Evolutionary conservation across 2,329 filamentous ascomycete genomes (phyloP).

Genomic region (Fusarium palustre): DNA sequence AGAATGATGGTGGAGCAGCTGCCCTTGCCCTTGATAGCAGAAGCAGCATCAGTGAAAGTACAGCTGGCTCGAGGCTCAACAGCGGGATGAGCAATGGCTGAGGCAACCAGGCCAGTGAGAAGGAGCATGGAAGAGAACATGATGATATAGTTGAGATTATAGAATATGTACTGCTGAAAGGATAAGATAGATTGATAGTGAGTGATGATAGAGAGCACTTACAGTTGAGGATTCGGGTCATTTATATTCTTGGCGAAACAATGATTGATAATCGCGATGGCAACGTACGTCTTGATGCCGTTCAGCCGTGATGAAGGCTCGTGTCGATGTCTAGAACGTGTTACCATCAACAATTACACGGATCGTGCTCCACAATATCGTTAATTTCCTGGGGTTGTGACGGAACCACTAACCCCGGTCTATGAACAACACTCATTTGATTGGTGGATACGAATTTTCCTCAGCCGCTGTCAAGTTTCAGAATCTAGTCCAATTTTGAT

Average conservation of each 20-base stretch:
- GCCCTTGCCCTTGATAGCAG: constrained; percentile 61
- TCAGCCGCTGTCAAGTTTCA: constrained; percentile 29
- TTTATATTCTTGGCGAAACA: background rate
- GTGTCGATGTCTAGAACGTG: background rate
- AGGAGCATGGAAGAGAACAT: constrained; percentile 41
- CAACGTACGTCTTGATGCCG: constrained; percentile 14
- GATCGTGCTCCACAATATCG: constrained; percentile 11
- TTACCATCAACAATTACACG: background rate
- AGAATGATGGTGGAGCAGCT: constrained; percentile 66
- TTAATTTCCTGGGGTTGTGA: constrained; percentile 16
- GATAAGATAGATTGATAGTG: background rate
- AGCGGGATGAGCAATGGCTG: constrained; percentile 41
- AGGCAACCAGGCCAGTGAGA: constrained; percentile 48
- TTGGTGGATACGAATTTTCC: constrained; percentile 36
- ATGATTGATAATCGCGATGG: no score
- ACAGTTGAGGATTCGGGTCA: background rate
- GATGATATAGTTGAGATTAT: background rate
- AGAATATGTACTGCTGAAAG: constrained; percentile 5
- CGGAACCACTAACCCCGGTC: constrained; percentile 10
- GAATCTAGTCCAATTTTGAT: background rate
- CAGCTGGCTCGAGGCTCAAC: constrained; percentile 53
- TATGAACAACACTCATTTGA: background rate
- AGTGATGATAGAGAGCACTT: background rate
- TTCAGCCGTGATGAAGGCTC: constrained; percentile 17
- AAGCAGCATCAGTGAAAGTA: constrained; percentile 65